A percentile compares a stretch with the other conserved stretches of the same genome.
Conservation (phyloP, 2,329 filamentous ascomycete species). For the Neonectria sp. region DNA sequence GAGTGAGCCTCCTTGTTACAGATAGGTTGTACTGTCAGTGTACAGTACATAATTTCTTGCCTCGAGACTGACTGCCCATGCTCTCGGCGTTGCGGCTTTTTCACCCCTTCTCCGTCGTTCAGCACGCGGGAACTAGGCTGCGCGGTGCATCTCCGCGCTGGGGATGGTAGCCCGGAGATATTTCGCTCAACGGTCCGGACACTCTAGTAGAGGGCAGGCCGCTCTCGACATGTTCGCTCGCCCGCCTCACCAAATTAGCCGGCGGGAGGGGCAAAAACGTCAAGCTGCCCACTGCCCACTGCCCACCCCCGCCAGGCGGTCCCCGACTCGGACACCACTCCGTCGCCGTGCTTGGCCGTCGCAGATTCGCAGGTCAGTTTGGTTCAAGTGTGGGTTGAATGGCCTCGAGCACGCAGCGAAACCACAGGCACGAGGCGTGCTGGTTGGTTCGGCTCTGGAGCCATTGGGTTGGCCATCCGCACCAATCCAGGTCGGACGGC, state of each 20-base stretch:
- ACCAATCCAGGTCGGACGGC: conserved; percentile 36
- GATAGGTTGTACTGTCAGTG: conserved; percentile 14
- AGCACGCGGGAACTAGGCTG: conserved; percentile 18
- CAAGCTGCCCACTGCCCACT: not conserved
- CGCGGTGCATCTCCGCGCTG: conserved; percentile 21
- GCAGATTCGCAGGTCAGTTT: not conserved
- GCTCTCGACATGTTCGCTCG: conserved; percentile 1
- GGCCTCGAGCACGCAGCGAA: conserved; percentile 11
- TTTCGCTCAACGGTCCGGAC: conserved; percentile 32
- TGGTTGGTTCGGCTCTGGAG: conserved; percentile 37
- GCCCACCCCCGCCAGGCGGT: conserved; percentile 23
- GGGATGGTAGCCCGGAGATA: conserved; percentile 17
- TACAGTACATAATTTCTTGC: not conserved
- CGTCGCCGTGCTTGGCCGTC: conserved; percentile 16
- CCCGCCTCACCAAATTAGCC: conserved; percentile 31
- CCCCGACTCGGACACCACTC: conserved; percentile 31
- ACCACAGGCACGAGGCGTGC: conserved; percentile 9
- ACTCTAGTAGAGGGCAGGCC: conserved; percentile 1
- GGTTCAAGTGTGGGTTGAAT: conserved; percentile 16
- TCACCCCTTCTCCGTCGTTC: conserved; percentile 2
- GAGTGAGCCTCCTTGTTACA: conserved; percentile 10
- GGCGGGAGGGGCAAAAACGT: conserved; percentile 7
- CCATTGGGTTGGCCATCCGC: conserved; percentile 30
- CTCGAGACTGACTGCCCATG: not conserved
- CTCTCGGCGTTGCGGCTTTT: conserved; percentile 19